Percentiles rank a stretch among this genome's conserved stretches.
These are phyloP conservation scores for Ophiocordyceps camponoti-saundersi DNA, from an alignment of 2,329 filamentous ascomycete species.

Conservation along the genomic window DNA sequence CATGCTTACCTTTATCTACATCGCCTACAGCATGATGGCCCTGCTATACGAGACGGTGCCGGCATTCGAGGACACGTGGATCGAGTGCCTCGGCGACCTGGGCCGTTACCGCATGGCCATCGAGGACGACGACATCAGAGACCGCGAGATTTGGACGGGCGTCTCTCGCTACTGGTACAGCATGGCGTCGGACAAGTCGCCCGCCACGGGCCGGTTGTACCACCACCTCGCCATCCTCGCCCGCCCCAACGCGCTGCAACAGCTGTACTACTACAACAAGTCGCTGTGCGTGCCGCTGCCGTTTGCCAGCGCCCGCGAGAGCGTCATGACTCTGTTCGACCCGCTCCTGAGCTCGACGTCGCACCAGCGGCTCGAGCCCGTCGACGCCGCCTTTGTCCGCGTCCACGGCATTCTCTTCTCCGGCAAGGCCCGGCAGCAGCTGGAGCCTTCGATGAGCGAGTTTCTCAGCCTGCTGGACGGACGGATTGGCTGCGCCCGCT, in stretches of 20 bases:
- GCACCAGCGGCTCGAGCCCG: constrained; percentile 13
- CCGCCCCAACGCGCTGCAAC: constrained; percentile 49
- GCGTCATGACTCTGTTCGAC: constrained; percentile 52
- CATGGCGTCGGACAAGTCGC: constrained; percentile 61
- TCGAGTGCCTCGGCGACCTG: constrained; percentile 80
- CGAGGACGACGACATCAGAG: constrained; percentile 60
- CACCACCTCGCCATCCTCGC: constrained; percentile 76
- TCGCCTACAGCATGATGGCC: constrained; percentile 82
- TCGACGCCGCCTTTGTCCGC: constrained; percentile 46
- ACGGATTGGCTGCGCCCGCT: constrained; percentile 33
- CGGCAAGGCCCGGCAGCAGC: constrained; percentile 25
- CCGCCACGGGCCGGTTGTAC: constrained; percentile 62
- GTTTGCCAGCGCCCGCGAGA: constrained; percentile 52
- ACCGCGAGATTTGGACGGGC: constrained; percentile 65
- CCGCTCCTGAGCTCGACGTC: constrained; percentile 27
- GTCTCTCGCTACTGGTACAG: constrained; percentile 75
- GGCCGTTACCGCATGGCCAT: constrained; percentile 79
- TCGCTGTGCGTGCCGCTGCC: constrained; percentile 50
- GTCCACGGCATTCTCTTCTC: constrained; percentile 49
- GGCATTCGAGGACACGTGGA: constrained; percentile 75
- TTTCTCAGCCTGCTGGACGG: constrained; percentile 38
- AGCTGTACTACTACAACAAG: constrained; percentile 57
- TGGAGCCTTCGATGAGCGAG: constrained; percentile 24
- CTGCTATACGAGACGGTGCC: constrained; percentile 74
- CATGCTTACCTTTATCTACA: constrained; percentile 81